Percentiles rank a stretch among this genome's conserved stretches.
These are phyloP conservation scores for Fragosphaeria purpurea DNA, from an alignment of 2,329 filamentous ascomycete species.

Conservation along the genomic window DNA sequence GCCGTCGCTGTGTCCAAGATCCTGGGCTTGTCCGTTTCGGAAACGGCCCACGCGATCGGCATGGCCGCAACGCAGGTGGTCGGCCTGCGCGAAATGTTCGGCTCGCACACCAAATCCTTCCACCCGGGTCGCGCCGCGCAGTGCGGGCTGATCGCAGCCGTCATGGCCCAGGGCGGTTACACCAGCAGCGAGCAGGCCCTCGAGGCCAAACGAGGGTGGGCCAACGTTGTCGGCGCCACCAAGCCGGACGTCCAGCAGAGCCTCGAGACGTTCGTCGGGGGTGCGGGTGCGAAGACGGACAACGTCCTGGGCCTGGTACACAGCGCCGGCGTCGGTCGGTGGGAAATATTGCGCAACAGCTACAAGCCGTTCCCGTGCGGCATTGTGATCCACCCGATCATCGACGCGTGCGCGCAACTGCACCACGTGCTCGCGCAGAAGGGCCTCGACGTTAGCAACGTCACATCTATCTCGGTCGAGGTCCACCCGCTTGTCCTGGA, in stretches of 20 bases:
- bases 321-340: constrained; percentile 25
- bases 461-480: constrained; percentile 29
- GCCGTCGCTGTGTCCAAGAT: constrained; percentile 41
- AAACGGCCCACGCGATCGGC: constrained; percentile 40
- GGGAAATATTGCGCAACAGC: constrained; percentile 43
- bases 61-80: constrained; percentile 43
- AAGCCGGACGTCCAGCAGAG: constrained; percentile 24
- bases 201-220: constrained; percentile 44
- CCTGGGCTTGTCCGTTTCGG: constrained; percentile 26
- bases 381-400: constrained; percentile 45
- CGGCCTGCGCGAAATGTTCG: constrained; percentile 45
- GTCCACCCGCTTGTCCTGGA: constrained; percentile 44
- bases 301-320: constrained; percentile 15
- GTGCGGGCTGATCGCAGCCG: constrained; percentile 33
- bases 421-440: constrained; percentile 25
- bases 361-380: constrained; percentile 50
- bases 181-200: constrained; percentile 36
- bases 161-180: constrained; percentile 34
- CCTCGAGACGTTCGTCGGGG: not conserved
- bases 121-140: constrained; percentile 43
- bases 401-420: constrained; percentile 40
- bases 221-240: constrained; percentile 36
- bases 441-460: constrained; percentile 20
- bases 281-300: not conserved
- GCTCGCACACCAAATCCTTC: constrained; percentile 45